A percentile compares a stretch with the other conserved stretches of the same genome.
These are phyloP conservation scores for Poteriospumella lacustris DNA, from an alignment of 108 stramenopile genomes.

Conservation along the genomic window DNA sequence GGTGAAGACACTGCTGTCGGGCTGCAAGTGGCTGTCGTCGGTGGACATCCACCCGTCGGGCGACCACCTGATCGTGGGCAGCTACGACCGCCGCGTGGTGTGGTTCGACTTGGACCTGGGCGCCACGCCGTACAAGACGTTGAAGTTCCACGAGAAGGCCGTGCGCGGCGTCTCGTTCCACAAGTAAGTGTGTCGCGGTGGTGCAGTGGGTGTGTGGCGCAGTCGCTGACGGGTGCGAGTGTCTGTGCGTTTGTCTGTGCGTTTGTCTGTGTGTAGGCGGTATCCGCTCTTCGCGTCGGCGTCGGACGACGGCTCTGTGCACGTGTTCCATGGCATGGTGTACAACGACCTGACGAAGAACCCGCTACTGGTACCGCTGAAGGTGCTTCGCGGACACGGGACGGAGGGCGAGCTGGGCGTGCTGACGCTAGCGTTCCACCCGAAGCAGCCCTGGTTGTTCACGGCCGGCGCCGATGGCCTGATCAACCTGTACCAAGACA, in stretches of 20 bases:
- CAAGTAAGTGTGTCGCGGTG: neutral
- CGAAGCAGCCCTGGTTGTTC: conserved; percentile 98
- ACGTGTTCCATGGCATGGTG: conserved; percentile 97
- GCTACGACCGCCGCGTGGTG: conserved; percentile 83
- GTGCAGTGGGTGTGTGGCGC: too few relatives aligned
- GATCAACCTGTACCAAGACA: conserved; percentile 88
- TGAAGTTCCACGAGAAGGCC: conserved; percentile 87
- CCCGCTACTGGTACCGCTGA: conserved; percentile 94
- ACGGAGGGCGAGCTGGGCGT: conserved; percentile 76
- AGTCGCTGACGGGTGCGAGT: too few relatives aligned
- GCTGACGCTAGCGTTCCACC: conserved; percentile 79
- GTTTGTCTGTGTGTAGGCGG: conserved; percentile 26
- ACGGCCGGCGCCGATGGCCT: conserved; percentile 87
- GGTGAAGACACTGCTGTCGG: conserved; percentile 69
- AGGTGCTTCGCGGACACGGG: conserved; percentile 82
- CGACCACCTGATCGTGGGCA: conserved; percentile 89
- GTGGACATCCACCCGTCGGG: conserved; percentile 88
- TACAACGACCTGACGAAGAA: conserved; percentile 73
- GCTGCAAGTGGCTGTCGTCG: conserved; percentile 92
- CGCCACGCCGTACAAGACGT: conserved; percentile 84
- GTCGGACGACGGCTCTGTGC: conserved; percentile 89
- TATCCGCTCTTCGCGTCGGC: conserved; percentile 96
- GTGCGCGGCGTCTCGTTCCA: conserved; percentile 51
- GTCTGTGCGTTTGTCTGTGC: neutral
- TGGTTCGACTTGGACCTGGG: conserved; percentile 97